phyloP scores from a whole-genome alignment of 805 yeast species.

The Candida golubevii region DNA sequence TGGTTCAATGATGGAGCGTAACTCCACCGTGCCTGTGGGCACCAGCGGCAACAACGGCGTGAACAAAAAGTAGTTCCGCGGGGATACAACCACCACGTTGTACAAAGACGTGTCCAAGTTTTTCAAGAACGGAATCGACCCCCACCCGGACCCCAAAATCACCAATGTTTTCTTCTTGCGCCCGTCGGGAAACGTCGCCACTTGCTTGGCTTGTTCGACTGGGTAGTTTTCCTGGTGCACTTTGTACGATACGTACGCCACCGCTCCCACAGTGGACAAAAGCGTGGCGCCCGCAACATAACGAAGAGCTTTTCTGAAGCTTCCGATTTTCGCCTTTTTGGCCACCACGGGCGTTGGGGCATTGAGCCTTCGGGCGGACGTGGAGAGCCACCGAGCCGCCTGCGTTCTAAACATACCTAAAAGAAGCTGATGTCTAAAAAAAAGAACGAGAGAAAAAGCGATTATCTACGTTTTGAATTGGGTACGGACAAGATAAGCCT shows the following conservation, averaged over 20 bases:
- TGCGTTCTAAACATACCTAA: slow-evolving; percentile 13
- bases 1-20: slow-evolving; percentile 91
- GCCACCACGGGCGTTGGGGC: slow-evolving; percentile 11
- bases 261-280: slow-evolving; percentile 50
- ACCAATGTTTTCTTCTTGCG: slow-evolving; percentile 70
- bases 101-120: slow-evolving; percentile 80
- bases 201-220: slow-evolving; percentile 54
- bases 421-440: too few relatives aligned
- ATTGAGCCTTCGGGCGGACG: slow-evolving; percentile 21
- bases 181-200: slow-evolving; percentile 52
- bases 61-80: slow-evolving; percentile 91
- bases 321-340: slow-evolving; percentile 18
- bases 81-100: slow-evolving; percentile 86
- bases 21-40: slow-evolving; percentile 89
- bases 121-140: slow-evolving; percentile 79
- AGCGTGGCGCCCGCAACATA: slow-evolving; percentile 45
- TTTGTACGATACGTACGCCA: slow-evolving; percentile 47
- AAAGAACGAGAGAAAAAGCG: too few relatives aligned
- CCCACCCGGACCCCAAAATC: slow-evolving; percentile 92
- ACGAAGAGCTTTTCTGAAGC: slow-evolving; percentile 43
- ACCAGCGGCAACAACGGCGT: slow-evolving; percentile 95
- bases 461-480: too few relatives aligned
- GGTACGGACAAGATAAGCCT: too few relatives aligned
- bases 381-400: slow-evolving; percentile 20
- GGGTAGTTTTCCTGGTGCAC: slow-evolving; percentile 64